phyloP scores from a whole-genome alignment of 1,139 yeast genomes.

The Kurtzmaniella natalensis region DNA sequence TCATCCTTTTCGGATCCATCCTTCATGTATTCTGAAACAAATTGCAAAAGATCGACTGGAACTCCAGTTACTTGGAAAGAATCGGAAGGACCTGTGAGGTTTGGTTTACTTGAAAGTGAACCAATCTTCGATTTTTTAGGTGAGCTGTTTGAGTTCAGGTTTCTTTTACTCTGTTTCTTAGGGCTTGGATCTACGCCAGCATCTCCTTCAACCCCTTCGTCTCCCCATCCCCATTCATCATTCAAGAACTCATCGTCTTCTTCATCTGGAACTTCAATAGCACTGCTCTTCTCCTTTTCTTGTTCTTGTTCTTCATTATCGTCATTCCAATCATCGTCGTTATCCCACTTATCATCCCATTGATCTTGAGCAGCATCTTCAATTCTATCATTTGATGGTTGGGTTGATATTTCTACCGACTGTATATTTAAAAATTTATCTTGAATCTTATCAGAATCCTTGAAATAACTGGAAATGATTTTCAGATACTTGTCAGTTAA shows the following conservation, averaged over 20 bases:
- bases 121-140: not conserved
- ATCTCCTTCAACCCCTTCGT: constrained; percentile 7
- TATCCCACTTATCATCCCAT: constrained; percentile 11
- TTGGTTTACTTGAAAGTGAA: not conserved
- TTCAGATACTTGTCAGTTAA: constrained; percentile 23
- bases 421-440: not conserved
- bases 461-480: constrained; percentile 17
- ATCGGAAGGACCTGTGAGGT: not conserved
- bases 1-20: not conserved
- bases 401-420: not conserved
- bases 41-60: not conserved
- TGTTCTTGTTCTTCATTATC: constrained; percentile 2
- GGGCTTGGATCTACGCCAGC: constrained; percentile 1
- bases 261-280: constrained; percentile 1
- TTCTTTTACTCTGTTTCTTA: constrained; percentile 4
- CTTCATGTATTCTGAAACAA: not conserved
- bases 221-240: constrained; percentile 11
- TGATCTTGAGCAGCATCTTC: constrained; percentile 7
- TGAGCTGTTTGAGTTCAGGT: constrained; percentile 4
- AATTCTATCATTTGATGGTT: constrained; percentile 7
- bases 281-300: not conserved
- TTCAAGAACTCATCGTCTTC: constrained; percentile 5
- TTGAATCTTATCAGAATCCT: constrained; percentile 7
- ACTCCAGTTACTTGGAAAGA: constrained; percentile 1
- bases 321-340: constrained; percentile 7